Evolutionary conservation across 108 stramenopile species (phyloP).

Genomic region (Nitzschia sp.): DNA sequence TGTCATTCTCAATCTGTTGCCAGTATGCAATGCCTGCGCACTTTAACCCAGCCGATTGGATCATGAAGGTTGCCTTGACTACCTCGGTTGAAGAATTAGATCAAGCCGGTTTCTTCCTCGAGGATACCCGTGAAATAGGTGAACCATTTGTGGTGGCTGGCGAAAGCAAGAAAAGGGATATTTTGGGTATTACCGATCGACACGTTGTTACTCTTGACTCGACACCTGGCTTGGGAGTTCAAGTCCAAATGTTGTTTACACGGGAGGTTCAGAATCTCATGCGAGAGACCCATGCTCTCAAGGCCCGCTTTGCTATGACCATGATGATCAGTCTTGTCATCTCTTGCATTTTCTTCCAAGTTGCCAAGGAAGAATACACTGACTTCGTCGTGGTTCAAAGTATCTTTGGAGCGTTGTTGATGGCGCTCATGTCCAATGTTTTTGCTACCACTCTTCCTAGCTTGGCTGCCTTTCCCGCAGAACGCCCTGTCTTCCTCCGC

Average conservation of each 20-base stretch:
- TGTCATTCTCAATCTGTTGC: not conserved
- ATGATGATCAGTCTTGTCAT: slow-evolving; percentile 48
- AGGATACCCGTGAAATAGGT: slow-evolving; percentile 12
- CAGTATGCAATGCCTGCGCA: slow-evolving; percentile 10
- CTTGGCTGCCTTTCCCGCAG: slow-evolving; percentile 49
- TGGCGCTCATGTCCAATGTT: slow-evolving; percentile 37
- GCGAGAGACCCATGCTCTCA: slow-evolving; percentile 46
- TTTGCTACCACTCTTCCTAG: slow-evolving; percentile 60
- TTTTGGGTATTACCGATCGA: slow-evolving; percentile 28
- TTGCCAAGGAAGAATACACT: slow-evolving; percentile 27
- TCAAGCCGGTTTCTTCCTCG: slow-evolving; percentile 32
- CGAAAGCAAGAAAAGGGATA: slow-evolving; percentile 10
- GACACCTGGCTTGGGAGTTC: slow-evolving; percentile 38
- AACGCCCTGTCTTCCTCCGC: slow-evolving; percentile 61
- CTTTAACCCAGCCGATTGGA: slow-evolving; percentile 79
- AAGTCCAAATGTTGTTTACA: slow-evolving; percentile 36
- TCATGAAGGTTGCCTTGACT: slow-evolving; percentile 59
- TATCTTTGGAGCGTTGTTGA: slow-evolving; percentile 58
- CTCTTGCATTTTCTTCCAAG: slow-evolving; percentile 56
- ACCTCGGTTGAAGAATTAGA: slow-evolving; percentile 43
- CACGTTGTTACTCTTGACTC: slow-evolving; percentile 1
- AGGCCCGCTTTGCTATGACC: slow-evolving; percentile 49
- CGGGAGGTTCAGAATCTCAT: slow-evolving; percentile 49
- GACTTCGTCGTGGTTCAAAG: slow-evolving; percentile 40
- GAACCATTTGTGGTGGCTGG: slow-evolving; percentile 1